Evolutionary conservation across 495 filamentous ascomycete species (phyloP).

Genomic region (Venustampulla echinocandica): DNA sequence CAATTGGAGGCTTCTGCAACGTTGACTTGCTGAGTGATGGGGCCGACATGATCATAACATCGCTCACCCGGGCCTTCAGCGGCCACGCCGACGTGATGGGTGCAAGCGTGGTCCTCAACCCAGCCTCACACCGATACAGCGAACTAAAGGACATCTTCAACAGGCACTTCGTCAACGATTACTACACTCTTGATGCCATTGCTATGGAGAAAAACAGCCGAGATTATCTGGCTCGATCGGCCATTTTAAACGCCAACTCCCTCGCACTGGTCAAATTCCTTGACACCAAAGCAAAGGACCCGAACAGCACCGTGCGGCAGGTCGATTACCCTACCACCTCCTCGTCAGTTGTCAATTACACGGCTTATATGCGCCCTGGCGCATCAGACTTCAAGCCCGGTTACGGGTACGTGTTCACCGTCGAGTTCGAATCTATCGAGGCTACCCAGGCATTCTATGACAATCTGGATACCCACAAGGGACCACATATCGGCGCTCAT

Average conservation of each 20-base stretch:
- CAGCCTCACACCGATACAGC: conserved; percentile 24
- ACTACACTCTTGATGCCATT: conserved; percentile 32
- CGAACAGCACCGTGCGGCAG: conserved; percentile 23
- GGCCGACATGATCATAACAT: conserved; percentile 38
- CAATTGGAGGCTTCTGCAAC: conserved; percentile 28
- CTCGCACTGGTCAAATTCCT: conserved; percentile 29
- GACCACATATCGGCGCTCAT: conserved; percentile 41
- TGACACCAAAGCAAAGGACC: conserved; percentile 11
- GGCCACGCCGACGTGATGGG: conserved; percentile 46
- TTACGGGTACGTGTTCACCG: conserved; percentile 30
- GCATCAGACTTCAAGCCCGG: conserved; percentile 28
- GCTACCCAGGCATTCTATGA: conserved; percentile 33
- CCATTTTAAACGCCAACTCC: conserved; percentile 37
- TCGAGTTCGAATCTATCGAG: conserved; percentile 33
- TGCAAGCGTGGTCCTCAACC: conserved; percentile 35
- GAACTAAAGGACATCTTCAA: conserved; percentile 24
- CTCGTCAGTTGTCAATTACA: conserved; percentile 27
- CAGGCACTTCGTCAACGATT: conserved; percentile 30
- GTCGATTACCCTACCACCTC: conserved; percentile 34
- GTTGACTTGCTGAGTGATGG: conserved; percentile 27
- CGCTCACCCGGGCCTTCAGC: conserved; percentile 42
- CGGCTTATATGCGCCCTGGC: conserved; percentile 26
- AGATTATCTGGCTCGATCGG: conserved; percentile 32
- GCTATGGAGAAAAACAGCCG: conserved; percentile 33
- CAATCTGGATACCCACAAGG: conserved; percentile 30